A percentile compares a stretch with the other conserved stretches of the same genome.
phyloP scores from a whole-genome alignment of 768 basidiomycete genomes.

The Collybiopsis luxurians region DNA sequence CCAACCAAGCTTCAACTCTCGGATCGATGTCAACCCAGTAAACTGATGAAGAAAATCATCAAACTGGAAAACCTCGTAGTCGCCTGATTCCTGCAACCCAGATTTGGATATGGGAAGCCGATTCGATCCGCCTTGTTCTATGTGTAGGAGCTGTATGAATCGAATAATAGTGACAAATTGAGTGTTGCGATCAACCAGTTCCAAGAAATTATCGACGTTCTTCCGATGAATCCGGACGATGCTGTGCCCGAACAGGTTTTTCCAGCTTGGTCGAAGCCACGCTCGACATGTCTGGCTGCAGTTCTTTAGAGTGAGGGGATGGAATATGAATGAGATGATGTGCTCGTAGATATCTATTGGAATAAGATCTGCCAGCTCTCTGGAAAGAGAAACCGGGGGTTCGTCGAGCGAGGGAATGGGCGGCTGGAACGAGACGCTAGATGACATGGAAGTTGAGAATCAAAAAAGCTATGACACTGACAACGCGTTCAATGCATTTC shows the following conservation, averaged over 20 bases:
- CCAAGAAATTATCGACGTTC: not conserved
- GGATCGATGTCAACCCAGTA: not conserved
- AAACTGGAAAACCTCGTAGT: not conserved
- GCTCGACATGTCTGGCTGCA: slow-evolving; percentile 1
- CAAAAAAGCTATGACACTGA: too few species aligned
- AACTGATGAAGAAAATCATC: not conserved
- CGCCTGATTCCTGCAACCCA: not conserved
- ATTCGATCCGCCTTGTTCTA: not conserved
- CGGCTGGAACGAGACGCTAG: too few species aligned
- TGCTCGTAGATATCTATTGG: not conserved
- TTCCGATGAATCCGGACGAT: not conserved
- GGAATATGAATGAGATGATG: not conserved
- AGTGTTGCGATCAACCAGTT: not conserved
- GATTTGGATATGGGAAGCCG: not conserved
- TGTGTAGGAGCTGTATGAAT: not conserved
- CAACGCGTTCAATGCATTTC: too few species aligned
- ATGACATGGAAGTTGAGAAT: too few species aligned
- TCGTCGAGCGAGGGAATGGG: too few species aligned
- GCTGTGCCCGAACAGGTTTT: not conserved
- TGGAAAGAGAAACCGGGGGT: not conserved
- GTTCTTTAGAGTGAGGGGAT: not conserved
- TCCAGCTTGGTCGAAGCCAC: not conserved
- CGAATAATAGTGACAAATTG: not conserved
- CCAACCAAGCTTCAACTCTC: not conserved
- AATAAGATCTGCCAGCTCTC: not conserved